Evolutionary conservation across 73 alveolate species (phyloP), one percentile per base, ranked within the genome.

Genomic region (Blepharisma japonicum): DNA sequence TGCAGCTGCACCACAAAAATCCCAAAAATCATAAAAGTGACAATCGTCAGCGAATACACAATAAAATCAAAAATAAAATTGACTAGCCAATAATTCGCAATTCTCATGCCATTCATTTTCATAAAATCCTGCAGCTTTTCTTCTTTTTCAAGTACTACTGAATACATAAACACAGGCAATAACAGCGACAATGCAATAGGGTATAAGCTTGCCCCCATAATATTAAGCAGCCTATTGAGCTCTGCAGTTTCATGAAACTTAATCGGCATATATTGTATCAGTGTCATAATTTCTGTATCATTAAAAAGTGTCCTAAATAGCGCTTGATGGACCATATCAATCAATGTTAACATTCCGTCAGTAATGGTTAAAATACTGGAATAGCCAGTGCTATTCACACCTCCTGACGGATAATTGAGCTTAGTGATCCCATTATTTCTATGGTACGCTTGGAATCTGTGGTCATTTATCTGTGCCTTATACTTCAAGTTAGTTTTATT

Each of bases 91-190:
- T 94, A 96, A 82, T 96, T 95, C 25, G 83, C 68, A 96, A 96
- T 94, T 80, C 86, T 92, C 86, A 96, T 84, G 18, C 99, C 99
- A 87, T 94, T 96, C 92, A 96, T 96, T 82, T 96, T 94, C 99
- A 96, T 96, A 55, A 92, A 94, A 77, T 96, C 96, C 27, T 94
- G 86, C 47, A 96, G 91, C 82, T 90, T 96, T 68, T 93, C 89
- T 81, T 96, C 99, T 84, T 96, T 96, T 84, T 96, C 99, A 6
- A 96, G 86, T 21, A 96, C 99, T 18, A 96, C 94, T 55, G 84
- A 81, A 80, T 96, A 95, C 89, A 96, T 79, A 81, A 96, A 96
- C 50, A 94, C 95, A 45, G 99, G 99, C 79, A 94, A 83, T 77
- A 95, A 80, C 70, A 96, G 78, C 42, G 97, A 86, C 6, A 96